Evolutionary conservation across 768 basidiomycete species (phyloP).

Genomic region (Lactarius psammicola): DNA sequence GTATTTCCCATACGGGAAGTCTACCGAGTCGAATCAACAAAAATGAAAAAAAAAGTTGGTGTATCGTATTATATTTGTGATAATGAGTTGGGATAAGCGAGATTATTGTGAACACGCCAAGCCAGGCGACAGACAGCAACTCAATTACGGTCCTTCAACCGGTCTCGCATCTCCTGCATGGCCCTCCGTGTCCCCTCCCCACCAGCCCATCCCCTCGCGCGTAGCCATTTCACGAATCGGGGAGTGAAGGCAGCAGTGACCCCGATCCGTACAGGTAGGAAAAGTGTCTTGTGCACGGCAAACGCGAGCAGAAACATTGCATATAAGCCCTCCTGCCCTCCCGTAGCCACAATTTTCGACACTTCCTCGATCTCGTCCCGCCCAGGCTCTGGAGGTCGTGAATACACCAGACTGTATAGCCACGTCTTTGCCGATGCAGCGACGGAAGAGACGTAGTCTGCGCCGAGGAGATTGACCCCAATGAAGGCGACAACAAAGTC

Average conservation of each 20-base stretch:
- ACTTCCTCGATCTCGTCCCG: slow-evolving; percentile 57
- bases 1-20: slow-evolving; percentile 24
- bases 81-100: slow-evolving; percentile 4
- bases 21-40: slow-evolving; percentile 17
- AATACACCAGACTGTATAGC: slow-evolving; percentile 45
- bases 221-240: slow-evolving; percentile 79
- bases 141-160: slow-evolving; percentile 33
- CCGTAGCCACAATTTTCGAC: slow-evolving; percentile 33
- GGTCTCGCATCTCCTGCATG: slow-evolving; percentile 44
- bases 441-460: slow-evolving; percentile 80
- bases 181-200: slow-evolving; percentile 67
- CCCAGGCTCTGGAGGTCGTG: slow-evolving; percentile 63
- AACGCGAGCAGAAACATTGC: slow-evolving; percentile 94
- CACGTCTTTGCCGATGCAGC: slow-evolving; percentile 55
- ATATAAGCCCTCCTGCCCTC: slow-evolving; percentile 73
- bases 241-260: slow-evolving; percentile 87
- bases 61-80: slow-evolving; percentile 13
- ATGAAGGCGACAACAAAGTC: slow-evolving; percentile 87
- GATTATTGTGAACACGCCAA: background rate
- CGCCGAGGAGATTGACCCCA: slow-evolving; percentile 82
- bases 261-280: slow-evolving; percentile 86
- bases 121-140: slow-evolving; percentile 28
- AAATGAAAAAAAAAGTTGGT: background rate
- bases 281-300: slow-evolving; percentile 91
- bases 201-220: slow-evolving; percentile 79